Base-by-base conservation (phyloP, 495 filamentous ascomycete genomes). In the Xylaria palmicola region DNA sequence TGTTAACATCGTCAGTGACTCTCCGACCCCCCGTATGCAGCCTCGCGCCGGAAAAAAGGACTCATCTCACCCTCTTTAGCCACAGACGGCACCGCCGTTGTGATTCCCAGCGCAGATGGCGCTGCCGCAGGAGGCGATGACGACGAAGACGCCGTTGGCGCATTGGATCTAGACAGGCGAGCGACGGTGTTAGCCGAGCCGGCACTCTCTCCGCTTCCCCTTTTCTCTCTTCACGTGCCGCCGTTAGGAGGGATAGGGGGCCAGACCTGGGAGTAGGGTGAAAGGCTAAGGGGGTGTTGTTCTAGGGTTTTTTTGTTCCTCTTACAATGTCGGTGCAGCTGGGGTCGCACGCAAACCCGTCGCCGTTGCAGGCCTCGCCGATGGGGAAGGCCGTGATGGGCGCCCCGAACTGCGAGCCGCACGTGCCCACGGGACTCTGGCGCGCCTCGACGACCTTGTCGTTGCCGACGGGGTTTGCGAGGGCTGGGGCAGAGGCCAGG, bases 111-210 rank as follows among this genome's bases (percentile, higher is more conserved):
- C 56, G 32, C 56, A 58, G 43, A 27, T 58, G 43, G 29, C 1
- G 41, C 41, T 43, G 32, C 43, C 41, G 56, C 56, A 58, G 4
- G 41, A 48, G 43, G 56, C 56, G 39, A 58, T 58, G 43, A 39
- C 19, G 20, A 58, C 56, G 30, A 48, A 58, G 43, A 19, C 32
- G 13, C 56, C 43, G 32, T 58, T 48, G 30, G 56, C 41, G 30
- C 56, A 58, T 49, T 58, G 56, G 54, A 57, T 47, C 54, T 57
- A 57, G 0, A 15, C 30, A 57, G 4, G 47, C 3, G n/a, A 17
- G n/a, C n/a, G n/a, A n/a, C 4, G 13, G 8, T 24, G 43, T 47
- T 22, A 27, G 24, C 6, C 13, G n/a, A 43, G n/a, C 19, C n/a
- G n/a, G 5, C n/a, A 7, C 15, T 5, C 40, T n/a, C 19, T 43